Conservation (phyloP, 2,329 filamentous ascomycete species). For the Diaporthe aspalathi region DNA sequence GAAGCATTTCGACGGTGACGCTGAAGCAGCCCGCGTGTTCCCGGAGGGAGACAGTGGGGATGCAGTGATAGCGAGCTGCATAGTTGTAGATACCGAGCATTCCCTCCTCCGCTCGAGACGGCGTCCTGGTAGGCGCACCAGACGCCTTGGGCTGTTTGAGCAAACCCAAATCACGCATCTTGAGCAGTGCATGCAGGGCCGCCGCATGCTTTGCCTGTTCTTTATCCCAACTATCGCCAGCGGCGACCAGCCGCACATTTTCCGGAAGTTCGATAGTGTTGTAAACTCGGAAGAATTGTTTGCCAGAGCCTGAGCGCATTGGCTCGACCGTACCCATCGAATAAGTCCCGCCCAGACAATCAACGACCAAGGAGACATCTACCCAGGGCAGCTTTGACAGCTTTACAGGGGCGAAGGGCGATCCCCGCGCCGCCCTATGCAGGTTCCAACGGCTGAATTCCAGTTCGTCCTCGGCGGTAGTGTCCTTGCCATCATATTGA, state of each 20-base stretch:
- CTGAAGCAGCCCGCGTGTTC: neutral
- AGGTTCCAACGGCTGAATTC: neutral
- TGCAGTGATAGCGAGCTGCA: slow-evolving; percentile 24
- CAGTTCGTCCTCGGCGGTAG: neutral
- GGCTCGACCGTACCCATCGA: neutral
- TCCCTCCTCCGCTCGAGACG: neutral
- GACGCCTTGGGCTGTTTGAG: no score
- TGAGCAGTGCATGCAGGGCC: slow-evolving; percentile 11
- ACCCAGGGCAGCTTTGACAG: neutral
- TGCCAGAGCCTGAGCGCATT: neutral
- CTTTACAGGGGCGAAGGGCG: no score
- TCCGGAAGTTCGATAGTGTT: neutral
- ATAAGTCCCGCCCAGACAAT: neutral
- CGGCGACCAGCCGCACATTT: neutral
- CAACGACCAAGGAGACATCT: neutral
- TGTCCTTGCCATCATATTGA: neutral
- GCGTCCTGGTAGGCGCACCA: no score
- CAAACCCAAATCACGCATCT: neutral
- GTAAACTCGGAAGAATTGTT: neutral
- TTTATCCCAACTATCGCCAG: neutral
- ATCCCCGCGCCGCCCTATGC: no score
- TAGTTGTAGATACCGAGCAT: slow-evolving; percentile 33
- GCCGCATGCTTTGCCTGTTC: neutral
- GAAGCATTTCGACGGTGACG: slow-evolving; percentile 21
- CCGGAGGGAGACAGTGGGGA: neutral